Evolutionary conservation across 176 grass and related monocot genomes (phyloP), one percentile per base, ranked within the genome.

Genomic region (Avena insularis): DNA sequence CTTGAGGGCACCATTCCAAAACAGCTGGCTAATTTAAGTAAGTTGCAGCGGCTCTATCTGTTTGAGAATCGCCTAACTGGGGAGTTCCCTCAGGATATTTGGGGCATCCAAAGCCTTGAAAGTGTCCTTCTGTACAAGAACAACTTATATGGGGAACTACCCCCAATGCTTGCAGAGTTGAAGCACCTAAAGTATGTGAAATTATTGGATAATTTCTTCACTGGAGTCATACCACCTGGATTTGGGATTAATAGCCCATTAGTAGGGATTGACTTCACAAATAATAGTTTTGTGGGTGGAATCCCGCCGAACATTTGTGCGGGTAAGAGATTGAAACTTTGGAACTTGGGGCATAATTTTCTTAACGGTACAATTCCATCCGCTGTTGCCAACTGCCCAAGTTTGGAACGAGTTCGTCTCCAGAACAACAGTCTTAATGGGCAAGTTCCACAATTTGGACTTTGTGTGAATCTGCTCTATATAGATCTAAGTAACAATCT

Each of bases 261-360:
- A 45, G 2, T 71, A 71, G 8, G 10, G 67, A 71, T 71, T n/a
- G 67, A 71, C 35, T 90, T 71, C 67, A 71, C 67, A 71, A 71
- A 71, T 71, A 71, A 71, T 20, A 12, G 67, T 15, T 71, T 71
- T 81, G 67, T 87, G 59, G 93, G 95, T 66, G 77, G 61, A 82
- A 84, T 98, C 12, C 95, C 93, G 8, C 88, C 89, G 23, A 72
- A 92, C 64, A 87, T 98, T 57, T 98, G 95, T 85, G 90, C 70
- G 14, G 86, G 88, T 11, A 88, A 95, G 87, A 72, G 84, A 81
- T 79, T 95, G 71, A 81, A 17, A 55, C 0, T 86, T 38, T 81
- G 92, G 71, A 70, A 12, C 69, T 66, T 95, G 78, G 93, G 88
- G 1, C 59, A 23, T 33, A 98, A 98, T 93, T 59, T 64, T 57